Base-by-base conservation (phyloP, 2,329 filamentous ascomycete species). In the Trichoderma hamatum region DNA sequence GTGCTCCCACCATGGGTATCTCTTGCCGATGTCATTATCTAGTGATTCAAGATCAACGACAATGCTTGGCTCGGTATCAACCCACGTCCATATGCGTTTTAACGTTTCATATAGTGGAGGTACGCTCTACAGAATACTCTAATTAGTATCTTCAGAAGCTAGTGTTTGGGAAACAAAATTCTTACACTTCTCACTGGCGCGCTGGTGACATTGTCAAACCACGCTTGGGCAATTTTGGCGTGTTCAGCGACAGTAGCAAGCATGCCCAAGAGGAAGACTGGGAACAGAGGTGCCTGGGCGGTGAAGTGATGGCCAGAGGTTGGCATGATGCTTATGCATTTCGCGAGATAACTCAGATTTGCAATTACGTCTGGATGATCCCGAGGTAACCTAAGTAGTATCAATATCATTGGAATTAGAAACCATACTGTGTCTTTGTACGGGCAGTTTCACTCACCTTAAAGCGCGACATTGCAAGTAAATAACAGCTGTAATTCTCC, bases 121-220 rank as follows among this genome's bases (percentile, higher is more conserved):
- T 2, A 82, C 80, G 67, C 80, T 82, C 80, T 82, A 70, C 21
- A 58, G 60, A 61, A 16, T 51, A 21, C 4, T 28, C 2, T 10
- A 9, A 14, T 67, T 11, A 67, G 39, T 30, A 10, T 39, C 19
- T 55, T 11, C 4, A 24, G 34, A 32, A 14, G 9, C 14, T 32
- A 6, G 14, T 32, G 16, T 13, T 3, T 36, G 28, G 21, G n/a
- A 21, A 13, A 14, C 14, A 19, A 13, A 1, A 78, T n/a, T 2
- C 80, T 77, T 74, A 82, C 80, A 70, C 80, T 82, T 69, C 80
- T 75, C 34, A 80, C 80, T 26, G 80, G 78, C 0, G 77, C 80
- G 55, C 66, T 65, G 6, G 80, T 75, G 3, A 82, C 80, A 21
- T 75, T 71, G 1, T 78, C 73, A 43, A 82, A 81, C 81, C 81